phyloP scores from a whole-genome alignment of 2,329 filamentous ascomycete genomes.

The Trichocomaceae sp. region DNA sequence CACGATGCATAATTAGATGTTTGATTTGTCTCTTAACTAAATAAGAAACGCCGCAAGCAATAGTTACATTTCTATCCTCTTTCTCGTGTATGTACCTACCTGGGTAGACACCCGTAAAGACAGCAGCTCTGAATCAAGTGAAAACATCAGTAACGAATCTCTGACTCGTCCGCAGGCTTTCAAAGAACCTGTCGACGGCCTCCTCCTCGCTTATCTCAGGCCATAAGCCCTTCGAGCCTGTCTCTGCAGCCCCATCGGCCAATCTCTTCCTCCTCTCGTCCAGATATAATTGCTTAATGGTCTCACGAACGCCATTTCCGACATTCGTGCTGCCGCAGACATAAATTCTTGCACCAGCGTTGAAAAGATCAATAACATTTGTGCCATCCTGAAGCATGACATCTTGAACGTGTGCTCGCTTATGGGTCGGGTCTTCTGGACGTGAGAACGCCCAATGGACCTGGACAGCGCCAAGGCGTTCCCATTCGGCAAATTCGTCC shows the following conservation, averaged over 20 bases:
- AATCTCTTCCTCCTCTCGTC: conserved; percentile 29
- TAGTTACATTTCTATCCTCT: no score
- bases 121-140: conserved; percentile 18
- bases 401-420: conserved; percentile 51
- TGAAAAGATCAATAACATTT: conserved; percentile 42
- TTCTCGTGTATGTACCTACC: neutral
- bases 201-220: conserved; percentile 17
- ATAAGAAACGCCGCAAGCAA: no score
- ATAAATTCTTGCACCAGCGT: conserved; percentile 51
- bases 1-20: no score
- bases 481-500: conserved; percentile 48
- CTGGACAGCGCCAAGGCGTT: conserved; percentile 53
- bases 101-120: neutral
- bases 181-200: conserved; percentile 26
- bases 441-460: conserved; percentile 57
- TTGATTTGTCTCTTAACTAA: no score
- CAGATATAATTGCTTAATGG: conserved; percentile 31
- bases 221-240: conserved; percentile 28
- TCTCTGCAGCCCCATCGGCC: conserved; percentile 18
- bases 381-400: conserved; percentile 43
- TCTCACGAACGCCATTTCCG: conserved; percentile 43
- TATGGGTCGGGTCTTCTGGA: conserved; percentile 33
- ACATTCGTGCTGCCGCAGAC: conserved; percentile 57
- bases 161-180: conserved; percentile 39
- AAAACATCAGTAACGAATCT: conserved; percentile 58